A percentile compares a stretch with the other conserved stretches of the same genome.
Conservation (phyloP, 257 asterid genomes). For the Haberlea rhodopensis region DNA sequence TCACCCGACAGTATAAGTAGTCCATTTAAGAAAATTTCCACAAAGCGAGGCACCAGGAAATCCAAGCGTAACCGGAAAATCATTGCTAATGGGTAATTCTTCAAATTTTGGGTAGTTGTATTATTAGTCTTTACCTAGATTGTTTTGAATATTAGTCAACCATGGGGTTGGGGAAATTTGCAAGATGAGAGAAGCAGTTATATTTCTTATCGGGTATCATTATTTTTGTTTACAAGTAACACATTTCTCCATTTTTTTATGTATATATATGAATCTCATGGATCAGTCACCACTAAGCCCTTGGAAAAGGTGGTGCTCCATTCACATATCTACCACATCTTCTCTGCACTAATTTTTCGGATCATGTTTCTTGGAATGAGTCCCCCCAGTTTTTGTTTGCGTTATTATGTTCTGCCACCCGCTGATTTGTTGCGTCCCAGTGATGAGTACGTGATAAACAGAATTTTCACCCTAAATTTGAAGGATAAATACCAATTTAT, state of each 20-base stretch:
- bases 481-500: no score
- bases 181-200: slow-evolving; percentile 36
- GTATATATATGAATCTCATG: neutral
- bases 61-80: neutral
- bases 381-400: no score
- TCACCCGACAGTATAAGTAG: neutral
- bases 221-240: slow-evolving; percentile 11
- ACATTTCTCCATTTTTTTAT: slow-evolving; percentile 35
- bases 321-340: neutral
- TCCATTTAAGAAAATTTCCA: neutral
- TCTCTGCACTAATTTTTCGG: neutral
- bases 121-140: slow-evolving; percentile 22
- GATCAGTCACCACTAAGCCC: neutral
- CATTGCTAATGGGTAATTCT: neutral
- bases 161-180: slow-evolving; percentile 35
- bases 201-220: slow-evolving; percentile 14
- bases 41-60: slow-evolving; percentile 15
- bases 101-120: slow-evolving; percentile 10
- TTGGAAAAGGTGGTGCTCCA: neutral
- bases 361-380: neutral
- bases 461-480: no score
- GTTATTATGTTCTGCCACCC: no score
- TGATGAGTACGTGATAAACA: no score
- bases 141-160: slow-evolving; percentile 2
- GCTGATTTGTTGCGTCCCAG: no score